Conservation (phyloP, 116 monocot species). For the Zostera marina region DNA sequence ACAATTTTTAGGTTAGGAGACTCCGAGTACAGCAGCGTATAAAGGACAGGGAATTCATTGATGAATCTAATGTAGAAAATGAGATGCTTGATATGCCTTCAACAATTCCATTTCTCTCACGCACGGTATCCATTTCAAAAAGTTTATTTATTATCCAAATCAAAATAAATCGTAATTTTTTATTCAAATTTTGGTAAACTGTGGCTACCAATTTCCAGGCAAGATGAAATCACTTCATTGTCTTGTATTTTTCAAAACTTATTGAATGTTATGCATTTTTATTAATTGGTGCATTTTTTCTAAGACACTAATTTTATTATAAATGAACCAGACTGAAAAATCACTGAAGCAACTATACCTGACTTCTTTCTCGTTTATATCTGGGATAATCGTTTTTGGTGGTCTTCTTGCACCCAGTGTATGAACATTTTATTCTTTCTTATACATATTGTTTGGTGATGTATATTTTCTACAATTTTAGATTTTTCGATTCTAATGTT, state of each 20-base stretch:
- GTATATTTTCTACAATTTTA: no score
- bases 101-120: slow-evolving; percentile 69
- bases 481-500: not conserved
- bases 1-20: slow-evolving; percentile 54
- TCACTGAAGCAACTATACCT: slow-evolving; percentile 69
- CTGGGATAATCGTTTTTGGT: slow-evolving; percentile 72
- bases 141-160: no score
- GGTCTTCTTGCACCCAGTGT: slow-evolving; percentile 56
- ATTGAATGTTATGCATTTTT: no score
- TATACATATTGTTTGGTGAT: no score
- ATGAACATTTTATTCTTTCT: not conserved
- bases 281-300: no score
- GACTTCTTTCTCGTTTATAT: slow-evolving; percentile 52
- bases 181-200: no score
- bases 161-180: no score
- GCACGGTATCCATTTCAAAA: slow-evolving; percentile 23
- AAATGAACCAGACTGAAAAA: slow-evolving; percentile 39
- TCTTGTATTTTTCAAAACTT: no score
- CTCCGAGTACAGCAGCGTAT: slow-evolving; percentile 78
- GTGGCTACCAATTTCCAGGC: no score
- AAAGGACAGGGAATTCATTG: slow-evolving; percentile 31
- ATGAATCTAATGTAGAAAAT: slow-evolving; percentile 35
- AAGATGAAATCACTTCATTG: no score
- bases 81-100: slow-evolving; percentile 93
- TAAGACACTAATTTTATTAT: not conserved